Evolutionary conservation across 257 asterid species (phyloP).

Genomic region (Petunia axillaris): DNA sequence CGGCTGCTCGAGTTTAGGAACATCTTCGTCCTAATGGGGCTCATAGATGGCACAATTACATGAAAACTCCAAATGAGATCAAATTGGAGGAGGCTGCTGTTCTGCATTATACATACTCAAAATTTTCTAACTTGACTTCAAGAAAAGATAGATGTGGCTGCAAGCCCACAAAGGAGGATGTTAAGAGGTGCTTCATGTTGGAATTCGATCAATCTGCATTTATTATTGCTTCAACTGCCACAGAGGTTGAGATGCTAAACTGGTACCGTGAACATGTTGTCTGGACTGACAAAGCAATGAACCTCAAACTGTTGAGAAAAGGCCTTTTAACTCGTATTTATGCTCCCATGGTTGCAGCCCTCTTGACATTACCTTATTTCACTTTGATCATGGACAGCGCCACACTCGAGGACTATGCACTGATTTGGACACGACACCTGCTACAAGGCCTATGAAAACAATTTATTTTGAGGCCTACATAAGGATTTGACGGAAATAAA

Average conservation of each 20-base stretch:
- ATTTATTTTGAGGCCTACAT: too few relatives aligned
- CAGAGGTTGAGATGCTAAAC: conserved; percentile 47
- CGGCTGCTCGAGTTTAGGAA: conserved; percentile 72
- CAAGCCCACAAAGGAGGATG: conserved; percentile 24
- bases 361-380: too few relatives aligned
- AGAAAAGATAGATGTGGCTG: conserved; percentile 66
- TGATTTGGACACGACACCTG: too few relatives aligned
- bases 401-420: too few relatives aligned
- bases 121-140: conserved; percentile 62
- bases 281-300: conserved; percentile 40
- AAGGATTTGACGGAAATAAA: too few relatives aligned
- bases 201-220: conserved; percentile 72
- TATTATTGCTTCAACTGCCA: conserved; percentile 43
- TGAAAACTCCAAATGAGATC: too few relatives aligned
- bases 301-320: conserved; percentile 31
- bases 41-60: too few relatives aligned
- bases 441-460: too few relatives aligned
- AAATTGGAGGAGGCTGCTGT: not conserved
- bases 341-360: conserved; percentile 38
- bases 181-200: conserved; percentile 72
- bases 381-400: too few relatives aligned
- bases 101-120: conserved; percentile 60
- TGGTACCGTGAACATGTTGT: conserved; percentile 50
- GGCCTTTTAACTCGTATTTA: conserved; percentile 42
- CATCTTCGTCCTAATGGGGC: conserved; percentile 64